A percentile compares a stretch with the other conserved stretches of the same genome.
phyloP scores from a whole-genome alignment of 208 protist species.

The Kentomonas sorsogonicus region DNA sequence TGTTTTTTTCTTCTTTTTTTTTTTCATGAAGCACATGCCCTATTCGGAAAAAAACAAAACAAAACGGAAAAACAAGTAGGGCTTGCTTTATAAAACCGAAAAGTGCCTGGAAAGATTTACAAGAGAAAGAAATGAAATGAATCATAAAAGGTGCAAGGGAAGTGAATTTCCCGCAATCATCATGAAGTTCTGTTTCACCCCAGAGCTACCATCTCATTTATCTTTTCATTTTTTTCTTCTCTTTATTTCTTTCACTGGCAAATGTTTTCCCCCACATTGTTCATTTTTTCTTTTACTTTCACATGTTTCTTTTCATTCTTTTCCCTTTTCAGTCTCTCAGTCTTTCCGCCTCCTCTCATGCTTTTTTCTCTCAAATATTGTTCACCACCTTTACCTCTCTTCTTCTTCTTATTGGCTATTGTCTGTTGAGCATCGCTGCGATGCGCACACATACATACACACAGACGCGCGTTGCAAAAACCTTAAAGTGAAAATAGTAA shows the following conservation, averaged over 20 bases:
- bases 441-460: too few species aligned
- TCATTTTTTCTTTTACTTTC: slow-evolving; percentile 6
- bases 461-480: too few species aligned
- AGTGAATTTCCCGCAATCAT: slow-evolving; percentile 9
- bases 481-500: neutral
- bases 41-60: neutral
- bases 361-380: too few species aligned
- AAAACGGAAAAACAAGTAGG: neutral
- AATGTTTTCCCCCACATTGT: neutral
- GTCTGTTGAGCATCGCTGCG: too few species aligned
- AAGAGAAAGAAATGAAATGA: neutral
- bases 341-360: too few species aligned
- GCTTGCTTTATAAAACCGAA: neutral
- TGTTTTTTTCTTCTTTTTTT: slow-evolving; percentile 8
- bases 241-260: neutral
- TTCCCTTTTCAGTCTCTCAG: too few species aligned
- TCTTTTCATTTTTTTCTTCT: slow-evolving; percentile 14
- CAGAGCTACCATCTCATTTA: slow-evolving; percentile 9
- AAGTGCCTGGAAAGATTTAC: neutral
- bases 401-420: too few species aligned
- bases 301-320: too few species aligned
- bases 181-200: slow-evolving; percentile 8
- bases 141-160: neutral
- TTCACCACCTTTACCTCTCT: too few species aligned
- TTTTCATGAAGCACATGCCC: neutral